phyloP scores from a whole-genome alignment of 106 monocot genomes.

The Apostasia ramifera region DNA sequence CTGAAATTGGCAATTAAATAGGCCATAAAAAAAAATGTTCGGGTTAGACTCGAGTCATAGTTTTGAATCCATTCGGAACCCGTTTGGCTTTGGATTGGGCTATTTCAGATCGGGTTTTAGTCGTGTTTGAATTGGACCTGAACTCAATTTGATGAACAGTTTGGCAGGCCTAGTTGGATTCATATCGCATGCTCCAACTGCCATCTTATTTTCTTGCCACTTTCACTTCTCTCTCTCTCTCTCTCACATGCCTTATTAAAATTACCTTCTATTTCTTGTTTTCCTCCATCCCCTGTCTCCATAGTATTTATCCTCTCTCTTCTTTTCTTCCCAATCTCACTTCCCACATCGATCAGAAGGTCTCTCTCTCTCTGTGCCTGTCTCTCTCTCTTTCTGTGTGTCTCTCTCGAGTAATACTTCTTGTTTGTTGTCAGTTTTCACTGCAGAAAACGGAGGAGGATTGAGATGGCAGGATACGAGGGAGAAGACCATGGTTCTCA shows the following conservation, averaged over 20 bases:
- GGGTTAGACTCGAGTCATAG: too few relatives aligned
- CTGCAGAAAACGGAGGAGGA: slow-evolving; percentile 8
- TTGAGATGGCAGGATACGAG: slow-evolving; percentile 37
- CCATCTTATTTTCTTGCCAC: not conserved
- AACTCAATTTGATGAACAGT: too few relatives aligned
- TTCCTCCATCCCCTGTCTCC: slow-evolving; percentile 5
- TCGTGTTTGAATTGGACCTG: too few relatives aligned
- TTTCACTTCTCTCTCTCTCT: slow-evolving; percentile 1
- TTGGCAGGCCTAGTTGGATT: too few relatives aligned
- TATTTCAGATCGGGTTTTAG: too few relatives aligned
- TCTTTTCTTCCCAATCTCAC: not conserved
- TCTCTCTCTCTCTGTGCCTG: not conserved
- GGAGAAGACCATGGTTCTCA: slow-evolving; percentile 23
- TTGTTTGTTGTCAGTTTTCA: not conserved
- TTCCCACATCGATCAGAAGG: slow-evolving; percentile 8
- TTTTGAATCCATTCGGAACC: too few relatives aligned
- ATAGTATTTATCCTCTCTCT: not conserved
- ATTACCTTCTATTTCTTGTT: not conserved
- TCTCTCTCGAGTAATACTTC: not conserved
- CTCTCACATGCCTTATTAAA: slow-evolving; percentile 5
- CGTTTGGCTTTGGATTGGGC: too few relatives aligned
- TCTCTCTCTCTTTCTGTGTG: not conserved
- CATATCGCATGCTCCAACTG: not conserved
- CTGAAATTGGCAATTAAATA: too few relatives aligned
- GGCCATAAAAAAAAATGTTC: too few relatives aligned